Evolutionary conservation across 2,329 filamentous ascomycete species (phyloP).

Genomic region (Zasmidium cellare): DNA sequence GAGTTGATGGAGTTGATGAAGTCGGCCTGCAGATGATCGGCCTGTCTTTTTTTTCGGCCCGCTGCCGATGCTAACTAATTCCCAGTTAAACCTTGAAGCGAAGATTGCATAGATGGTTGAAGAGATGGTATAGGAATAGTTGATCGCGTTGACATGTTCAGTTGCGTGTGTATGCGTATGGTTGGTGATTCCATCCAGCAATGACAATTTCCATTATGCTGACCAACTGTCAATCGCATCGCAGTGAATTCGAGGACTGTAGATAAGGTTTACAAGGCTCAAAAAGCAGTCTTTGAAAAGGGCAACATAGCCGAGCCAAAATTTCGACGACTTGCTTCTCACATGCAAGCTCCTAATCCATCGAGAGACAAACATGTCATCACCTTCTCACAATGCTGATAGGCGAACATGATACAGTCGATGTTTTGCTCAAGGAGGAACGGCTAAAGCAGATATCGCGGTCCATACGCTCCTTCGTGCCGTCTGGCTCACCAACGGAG

Average conservation of each 20-base stretch:
- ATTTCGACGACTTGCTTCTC: background rate
- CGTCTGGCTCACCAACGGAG: conserved; percentile 4
- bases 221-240: no score
- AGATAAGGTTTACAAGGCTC: no score
- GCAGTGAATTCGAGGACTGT: no score
- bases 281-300: background rate
- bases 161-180: no score
- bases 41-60: background rate
- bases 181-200: no score
- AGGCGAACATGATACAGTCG: background rate
- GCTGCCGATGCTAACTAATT: no score
- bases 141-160: no score
- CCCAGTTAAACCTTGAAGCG: no score
- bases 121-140: no score
- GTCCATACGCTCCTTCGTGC: conserved; percentile 19
- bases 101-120: no score
- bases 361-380: background rate
- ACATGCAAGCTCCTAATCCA: background rate
- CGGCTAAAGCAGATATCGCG: conserved; percentile 18
- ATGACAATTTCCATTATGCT: no score
- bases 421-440: conserved; percentile 11
- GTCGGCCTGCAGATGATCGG: background rate
- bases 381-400: background rate
- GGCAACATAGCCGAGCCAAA: background rate
- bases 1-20: conserved; percentile 5